phyloP scores from a whole-genome alignment of 1,284 basidiomycete genomes.

The Fomitopsis betulina region DNA sequence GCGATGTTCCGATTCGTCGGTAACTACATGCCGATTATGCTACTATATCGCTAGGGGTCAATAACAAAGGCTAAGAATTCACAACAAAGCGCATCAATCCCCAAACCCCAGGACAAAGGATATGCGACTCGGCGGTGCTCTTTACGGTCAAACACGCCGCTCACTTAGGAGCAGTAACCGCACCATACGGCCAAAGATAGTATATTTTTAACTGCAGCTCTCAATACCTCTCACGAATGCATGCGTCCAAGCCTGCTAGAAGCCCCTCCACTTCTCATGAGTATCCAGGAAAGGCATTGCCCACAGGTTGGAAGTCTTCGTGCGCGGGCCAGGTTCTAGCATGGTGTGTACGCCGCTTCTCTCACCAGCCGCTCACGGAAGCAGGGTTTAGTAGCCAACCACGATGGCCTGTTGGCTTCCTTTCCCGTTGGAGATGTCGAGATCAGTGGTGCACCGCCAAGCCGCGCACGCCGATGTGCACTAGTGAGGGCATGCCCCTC shows the following conservation, averaged over 20 bases:
- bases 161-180: too few species aligned
- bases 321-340: not conserved
- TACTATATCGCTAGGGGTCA: too few species aligned
- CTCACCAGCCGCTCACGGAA: not conserved
- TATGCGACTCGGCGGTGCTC: not conserved
- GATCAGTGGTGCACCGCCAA: not conserved
- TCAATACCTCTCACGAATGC: not conserved
- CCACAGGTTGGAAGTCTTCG: too few species aligned
- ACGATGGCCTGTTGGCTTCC: not conserved
- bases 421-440: not conserved
- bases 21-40: not conserved
- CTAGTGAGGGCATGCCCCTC: not conserved
- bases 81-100: not conserved
- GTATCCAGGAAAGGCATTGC: too few species aligned
- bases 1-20: not conserved
- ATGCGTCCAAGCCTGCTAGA: not conserved
- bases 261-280: not conserved
- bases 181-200: not conserved
- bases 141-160: too few species aligned
- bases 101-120: not conserved
- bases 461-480: not conserved
- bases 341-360: not conserved
- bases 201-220: not conserved
- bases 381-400: not conserved
- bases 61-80: not conserved